Conservation (phyloP, 202 grass and related monocot genomes). For the Cymbopogon flexuosus region DNA sequence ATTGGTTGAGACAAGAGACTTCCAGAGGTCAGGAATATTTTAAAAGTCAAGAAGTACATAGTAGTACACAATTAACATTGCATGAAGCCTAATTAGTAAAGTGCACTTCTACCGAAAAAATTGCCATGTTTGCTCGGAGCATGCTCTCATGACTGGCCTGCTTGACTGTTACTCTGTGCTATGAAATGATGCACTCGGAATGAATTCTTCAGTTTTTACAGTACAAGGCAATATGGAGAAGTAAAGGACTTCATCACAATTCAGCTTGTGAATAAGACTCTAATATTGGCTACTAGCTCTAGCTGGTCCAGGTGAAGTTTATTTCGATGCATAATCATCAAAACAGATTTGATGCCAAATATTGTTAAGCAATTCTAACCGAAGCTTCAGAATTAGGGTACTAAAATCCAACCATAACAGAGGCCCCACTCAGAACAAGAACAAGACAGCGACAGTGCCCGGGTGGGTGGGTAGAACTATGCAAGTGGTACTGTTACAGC, state of each 20-base stretch:
- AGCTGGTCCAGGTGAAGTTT: not conserved
- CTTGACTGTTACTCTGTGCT: not conserved
- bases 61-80: not conserved
- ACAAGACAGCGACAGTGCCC: not conserved
- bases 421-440: not conserved
- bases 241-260: not conserved
- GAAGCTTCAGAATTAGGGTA: not conserved
- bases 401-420: slow-evolving; percentile 2
- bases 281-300: not conserved
- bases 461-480: not conserved
- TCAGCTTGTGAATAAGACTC: not conserved
- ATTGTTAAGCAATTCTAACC: not conserved
- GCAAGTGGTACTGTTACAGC: not conserved
- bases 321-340: not conserved
- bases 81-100: not conserved
- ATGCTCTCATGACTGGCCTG: not conserved
- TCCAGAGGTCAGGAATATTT: not conserved
- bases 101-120: not conserved
- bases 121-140: not conserved
- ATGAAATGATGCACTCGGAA: not conserved
- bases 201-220: not conserved
- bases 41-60: not conserved
- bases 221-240: not conserved
- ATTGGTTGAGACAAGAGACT: not conserved
- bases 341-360: not conserved